phyloP scores from a whole-genome alignment of 495 filamentous ascomycete genomes.

The Xylaria sp. region DNA sequence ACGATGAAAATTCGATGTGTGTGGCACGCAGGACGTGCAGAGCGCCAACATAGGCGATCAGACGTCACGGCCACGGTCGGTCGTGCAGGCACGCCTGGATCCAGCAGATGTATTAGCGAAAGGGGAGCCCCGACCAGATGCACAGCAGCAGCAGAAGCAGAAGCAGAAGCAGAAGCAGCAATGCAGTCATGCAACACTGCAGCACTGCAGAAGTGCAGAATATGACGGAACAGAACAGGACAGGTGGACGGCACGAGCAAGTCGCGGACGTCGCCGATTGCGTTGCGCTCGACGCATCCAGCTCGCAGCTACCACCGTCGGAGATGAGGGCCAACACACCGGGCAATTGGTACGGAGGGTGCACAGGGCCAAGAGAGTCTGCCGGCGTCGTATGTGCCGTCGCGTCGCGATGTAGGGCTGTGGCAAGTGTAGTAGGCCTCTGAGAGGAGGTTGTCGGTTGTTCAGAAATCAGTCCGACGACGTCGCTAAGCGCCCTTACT shows the following conservation, averaged over 20 bases:
- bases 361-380: not conserved
- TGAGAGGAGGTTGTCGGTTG: constrained; percentile 27
- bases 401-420: constrained; percentile 29
- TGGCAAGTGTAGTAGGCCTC: constrained; percentile 22
- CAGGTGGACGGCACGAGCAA: not conserved
- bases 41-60: constrained; percentile 9
- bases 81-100: constrained; percentile 19
- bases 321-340: not conserved
- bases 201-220: no score
- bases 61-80: not conserved
- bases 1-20: constrained; percentile 7
- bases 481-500: constrained; percentile 26
- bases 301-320: not conserved
- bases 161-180: not conserved
- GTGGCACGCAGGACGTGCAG: constrained; percentile 7
- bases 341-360: constrained; percentile 5
- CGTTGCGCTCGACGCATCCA: not conserved
- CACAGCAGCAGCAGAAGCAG: not conserved
- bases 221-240: not conserved
- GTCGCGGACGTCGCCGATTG: not conserved
- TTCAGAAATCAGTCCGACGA: constrained; percentile 31
- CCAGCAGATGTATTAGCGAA: constrained; percentile 14
- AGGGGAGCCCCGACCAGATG: not conserved
- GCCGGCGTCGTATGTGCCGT: constrained; percentile 14
- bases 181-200: no score